Conservation (phyloP, 176 grass and related monocot species). For the Juncus effusus region DNA sequence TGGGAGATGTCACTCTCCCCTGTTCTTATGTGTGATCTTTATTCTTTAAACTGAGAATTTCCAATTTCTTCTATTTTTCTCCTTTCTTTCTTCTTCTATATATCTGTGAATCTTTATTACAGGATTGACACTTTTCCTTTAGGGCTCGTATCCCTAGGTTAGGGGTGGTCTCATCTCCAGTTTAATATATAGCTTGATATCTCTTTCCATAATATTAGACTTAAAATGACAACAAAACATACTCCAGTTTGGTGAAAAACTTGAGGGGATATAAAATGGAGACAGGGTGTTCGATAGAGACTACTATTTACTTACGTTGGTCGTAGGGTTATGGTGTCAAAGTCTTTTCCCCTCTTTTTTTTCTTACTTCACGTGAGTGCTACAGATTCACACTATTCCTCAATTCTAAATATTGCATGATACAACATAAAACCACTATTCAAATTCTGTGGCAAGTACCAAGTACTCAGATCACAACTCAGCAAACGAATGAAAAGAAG, state of each 20-base stretch:
- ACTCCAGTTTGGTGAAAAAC: background rate
- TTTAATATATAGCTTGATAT: background rate
- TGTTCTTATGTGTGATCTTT: no score
- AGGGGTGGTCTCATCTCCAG: background rate
- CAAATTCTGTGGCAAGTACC: no score
- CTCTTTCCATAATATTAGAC: background rate
- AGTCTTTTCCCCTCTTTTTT: no score
- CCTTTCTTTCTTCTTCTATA: background rate
- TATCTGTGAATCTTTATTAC: background rate
- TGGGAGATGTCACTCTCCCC: conserved; percentile 5
- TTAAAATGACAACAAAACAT: background rate
- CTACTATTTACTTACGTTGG: no score
- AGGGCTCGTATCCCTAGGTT: background rate
- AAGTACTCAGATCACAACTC: no score
- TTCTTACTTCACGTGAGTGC: no score
- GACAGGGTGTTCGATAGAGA: background rate
- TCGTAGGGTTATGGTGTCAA: no score
- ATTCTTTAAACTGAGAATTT: background rate
- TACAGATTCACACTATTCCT: no score
- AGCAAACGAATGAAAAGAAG: background rate
- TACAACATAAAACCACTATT: no score
- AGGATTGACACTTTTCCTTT: conserved; percentile 4
- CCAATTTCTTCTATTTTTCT: background rate
- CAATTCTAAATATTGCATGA: no score
- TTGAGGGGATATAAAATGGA: background rate